A percentile compares a stretch with the other conserved stretches of the same genome.
phyloP scores from a whole-genome alignment of 2,329 filamentous ascomycete genomes.

The Colletotrichum zoysiae region DNA sequence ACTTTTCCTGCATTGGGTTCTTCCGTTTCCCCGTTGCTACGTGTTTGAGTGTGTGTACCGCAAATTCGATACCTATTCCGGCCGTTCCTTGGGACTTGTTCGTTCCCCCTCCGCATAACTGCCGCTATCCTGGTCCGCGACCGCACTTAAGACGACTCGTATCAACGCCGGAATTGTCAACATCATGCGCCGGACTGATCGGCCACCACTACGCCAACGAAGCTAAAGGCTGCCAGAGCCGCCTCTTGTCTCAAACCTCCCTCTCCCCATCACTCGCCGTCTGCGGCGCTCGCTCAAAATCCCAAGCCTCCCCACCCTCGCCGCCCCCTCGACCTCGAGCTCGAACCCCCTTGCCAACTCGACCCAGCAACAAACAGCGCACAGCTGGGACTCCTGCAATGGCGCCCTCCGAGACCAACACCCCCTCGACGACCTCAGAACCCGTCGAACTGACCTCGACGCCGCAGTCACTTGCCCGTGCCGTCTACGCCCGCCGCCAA shows the following conservation, averaged over 20 bases:
- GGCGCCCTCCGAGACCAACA: conserved; percentile 26
- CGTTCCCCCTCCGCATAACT: conserved; percentile 19
- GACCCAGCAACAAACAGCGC: conserved; percentile 5
- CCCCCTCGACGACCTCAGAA: conserved; percentile 54
- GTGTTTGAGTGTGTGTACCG: neutral
- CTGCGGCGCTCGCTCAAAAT: neutral
- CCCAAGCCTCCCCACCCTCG: neutral
- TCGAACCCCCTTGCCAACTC: neutral
- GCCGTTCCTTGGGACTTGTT: neutral
- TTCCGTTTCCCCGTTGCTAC: neutral
- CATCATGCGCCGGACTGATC: conserved; percentile 40
- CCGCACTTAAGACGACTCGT: conserved; percentile 31
- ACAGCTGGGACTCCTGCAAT: conserved; percentile 26
- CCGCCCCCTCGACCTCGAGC: neutral
- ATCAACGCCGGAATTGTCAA: conserved; percentile 26
- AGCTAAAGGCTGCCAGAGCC: conserved; percentile 9
- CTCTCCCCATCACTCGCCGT: neutral
- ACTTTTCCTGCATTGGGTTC: neutral
- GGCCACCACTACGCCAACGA: conserved; percentile 15
- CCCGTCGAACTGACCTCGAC: conserved; percentile 58
- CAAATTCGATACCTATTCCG: neutral
- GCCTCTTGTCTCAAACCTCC: conserved; percentile 14
- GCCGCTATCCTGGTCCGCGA: conserved; percentile 30
- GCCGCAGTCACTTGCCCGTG: conserved; percentile 71
- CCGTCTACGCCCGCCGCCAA: conserved; percentile 77